Percentiles rank a stretch among this genome's conserved stretches.
Evolutionary conservation across 768 basidiomycete genomes (phyloP).

Genomic region (Pisolithus sp.): DNA sequence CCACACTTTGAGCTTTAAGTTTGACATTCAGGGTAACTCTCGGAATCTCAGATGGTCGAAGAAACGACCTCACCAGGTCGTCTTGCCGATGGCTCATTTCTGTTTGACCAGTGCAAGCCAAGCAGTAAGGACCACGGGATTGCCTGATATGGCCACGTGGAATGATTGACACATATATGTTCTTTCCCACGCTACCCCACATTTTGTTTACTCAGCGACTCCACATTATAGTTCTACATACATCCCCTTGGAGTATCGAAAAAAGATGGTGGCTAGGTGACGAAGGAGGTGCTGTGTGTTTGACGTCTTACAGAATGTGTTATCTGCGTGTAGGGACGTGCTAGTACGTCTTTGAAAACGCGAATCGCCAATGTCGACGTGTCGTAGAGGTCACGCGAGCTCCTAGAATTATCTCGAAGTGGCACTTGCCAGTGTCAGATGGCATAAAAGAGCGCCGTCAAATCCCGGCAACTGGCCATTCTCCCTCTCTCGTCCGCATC

Average conservation of each 20-base stretch:
- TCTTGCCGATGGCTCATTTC: slow-evolving; percentile 9
- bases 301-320: neutral
- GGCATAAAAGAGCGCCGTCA: slow-evolving; percentile 14
- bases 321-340: neutral
- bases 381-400: neutral
- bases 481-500: neutral
- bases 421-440: neutral
- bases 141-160: slow-evolving; percentile 6
- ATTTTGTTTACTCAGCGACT: slow-evolving; percentile 1
- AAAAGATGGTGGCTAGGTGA: no score
- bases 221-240: no score
- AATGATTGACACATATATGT: neutral
- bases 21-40: slow-evolving; percentile 39
- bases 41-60: slow-evolving; percentile 41
- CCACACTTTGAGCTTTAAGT: slow-evolving; percentile 5
- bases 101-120: neutral
- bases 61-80: slow-evolving; percentile 14
- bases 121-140: no score
- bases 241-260: no score
- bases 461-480: neutral
- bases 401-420: slow-evolving; percentile 4
- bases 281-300: neutral
- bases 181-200: slow-evolving; percentile 27
- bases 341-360: slow-evolving; percentile 2
- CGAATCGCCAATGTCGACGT: neutral